These are phyloP conservation scores for Rutstroemia sydowiana DNA, from an alignment of 2,329 filamentous ascomycete genomes.

Conservation along the genomic window DNA sequence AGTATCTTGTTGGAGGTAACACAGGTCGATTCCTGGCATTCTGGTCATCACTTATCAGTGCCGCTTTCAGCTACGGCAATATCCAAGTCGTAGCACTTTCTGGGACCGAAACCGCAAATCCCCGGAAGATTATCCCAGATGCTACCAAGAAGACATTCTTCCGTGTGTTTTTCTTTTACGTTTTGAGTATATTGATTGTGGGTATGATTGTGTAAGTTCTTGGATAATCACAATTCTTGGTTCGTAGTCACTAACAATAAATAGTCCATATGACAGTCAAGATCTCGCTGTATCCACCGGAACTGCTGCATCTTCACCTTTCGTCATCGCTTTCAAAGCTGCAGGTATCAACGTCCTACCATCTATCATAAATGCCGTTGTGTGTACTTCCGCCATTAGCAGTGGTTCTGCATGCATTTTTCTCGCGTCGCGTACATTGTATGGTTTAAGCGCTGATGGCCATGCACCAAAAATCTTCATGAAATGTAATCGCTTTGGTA, in stretches of 20 bases:
- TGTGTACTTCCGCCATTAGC: slow-evolving; percentile 44
- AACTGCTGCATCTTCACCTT: slow-evolving; percentile 49
- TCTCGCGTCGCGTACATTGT: slow-evolving; percentile 41
- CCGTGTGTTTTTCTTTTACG: slow-evolving; percentile 47
- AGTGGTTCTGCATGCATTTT: slow-evolving; percentile 9
- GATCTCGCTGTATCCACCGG: slow-evolving; percentile 34
- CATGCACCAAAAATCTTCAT: slow-evolving; percentile 49
- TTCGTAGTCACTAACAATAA: slow-evolving; percentile 41
- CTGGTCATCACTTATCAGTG: slow-evolving; percentile 38
- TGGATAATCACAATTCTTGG: slow-evolving; percentile 15
- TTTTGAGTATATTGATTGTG: slow-evolving; percentile 32
- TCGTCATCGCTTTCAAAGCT: slow-evolving; percentile 64
- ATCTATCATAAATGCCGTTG: slow-evolving; percentile 68
- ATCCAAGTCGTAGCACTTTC: slow-evolving; percentile 48
- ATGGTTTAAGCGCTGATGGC: slow-evolving; percentile 48
- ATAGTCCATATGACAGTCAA: slow-evolving; percentile 47
- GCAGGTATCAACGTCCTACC: slow-evolving; percentile 63
- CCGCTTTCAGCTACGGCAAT: slow-evolving; percentile 41
- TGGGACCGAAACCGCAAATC: slow-evolving; percentile 48
- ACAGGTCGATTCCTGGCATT: slow-evolving; percentile 52
- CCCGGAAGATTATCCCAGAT: slow-evolving; percentile 46
- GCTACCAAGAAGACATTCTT: slow-evolving; percentile 45
- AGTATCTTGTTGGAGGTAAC: slow-evolving; percentile 54
- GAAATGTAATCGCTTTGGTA: slow-evolving; percentile 49
- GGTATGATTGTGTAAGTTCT: slow-evolving; percentile 41